Evolutionary conservation across 305 asterid species (phyloP).

Genomic region (Fraxinus angustifolia): DNA sequence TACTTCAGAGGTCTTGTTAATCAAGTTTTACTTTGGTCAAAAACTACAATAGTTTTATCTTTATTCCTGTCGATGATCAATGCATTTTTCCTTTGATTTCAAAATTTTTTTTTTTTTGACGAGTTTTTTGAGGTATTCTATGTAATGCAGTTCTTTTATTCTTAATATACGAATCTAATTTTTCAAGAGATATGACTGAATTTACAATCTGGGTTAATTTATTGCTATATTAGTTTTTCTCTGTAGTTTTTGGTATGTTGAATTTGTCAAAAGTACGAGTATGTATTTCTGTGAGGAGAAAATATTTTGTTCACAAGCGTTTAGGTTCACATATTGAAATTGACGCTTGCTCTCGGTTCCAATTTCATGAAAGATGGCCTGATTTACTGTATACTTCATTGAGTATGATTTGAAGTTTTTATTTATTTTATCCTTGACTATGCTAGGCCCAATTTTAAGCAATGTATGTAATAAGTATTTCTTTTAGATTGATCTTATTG

Average conservation of each 20-base stretch:
- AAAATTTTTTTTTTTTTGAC: neutral
- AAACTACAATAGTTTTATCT: neutral
- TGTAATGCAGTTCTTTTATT: neutral
- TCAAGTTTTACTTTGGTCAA: neutral
- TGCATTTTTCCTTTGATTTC: neutral
- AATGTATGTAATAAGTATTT: neutral
- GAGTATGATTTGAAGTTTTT: neutral
- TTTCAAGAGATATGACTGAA: neutral
- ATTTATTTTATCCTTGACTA: neutral
- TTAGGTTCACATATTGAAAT: neutral
- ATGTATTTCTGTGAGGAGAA: neutral
- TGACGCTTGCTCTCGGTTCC: neutral
- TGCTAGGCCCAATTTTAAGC: neutral
- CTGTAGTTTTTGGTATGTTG: neutral
- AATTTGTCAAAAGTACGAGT: neutral
- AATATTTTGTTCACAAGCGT: neutral
- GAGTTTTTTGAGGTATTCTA: neutral
- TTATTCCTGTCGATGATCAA: neutral
- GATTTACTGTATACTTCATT: neutral
- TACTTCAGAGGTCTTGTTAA: conserved; percentile 20
- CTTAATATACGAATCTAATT: neutral
- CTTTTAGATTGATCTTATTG: neutral
- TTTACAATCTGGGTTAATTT: neutral
- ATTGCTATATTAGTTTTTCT: neutral
- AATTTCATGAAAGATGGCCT: neutral